Percentiles rank a stretch among this genome's conserved stretches.
phyloP scores from a whole-genome alignment of 371 early-diverging fungal species.

The Mortierella sp. region DNA sequence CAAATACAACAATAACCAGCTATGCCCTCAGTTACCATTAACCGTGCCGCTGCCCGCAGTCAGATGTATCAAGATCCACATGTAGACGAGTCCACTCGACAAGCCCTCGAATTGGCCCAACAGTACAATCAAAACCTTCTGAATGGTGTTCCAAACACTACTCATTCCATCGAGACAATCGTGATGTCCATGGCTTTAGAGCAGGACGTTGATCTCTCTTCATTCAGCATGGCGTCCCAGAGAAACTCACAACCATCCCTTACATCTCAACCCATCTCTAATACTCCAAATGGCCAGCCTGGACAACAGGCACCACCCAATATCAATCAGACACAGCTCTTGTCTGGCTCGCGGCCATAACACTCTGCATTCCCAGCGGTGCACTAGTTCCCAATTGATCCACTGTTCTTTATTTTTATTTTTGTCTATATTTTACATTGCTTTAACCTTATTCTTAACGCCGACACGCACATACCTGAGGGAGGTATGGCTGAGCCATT shows the following conservation, averaged over 20 bases:
- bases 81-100: constrained; percentile 4
- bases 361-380: neutral
- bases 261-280: neutral
- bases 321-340: constrained; percentile 34
- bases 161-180: constrained; percentile 20
- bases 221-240: constrained; percentile 25
- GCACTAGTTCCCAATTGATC: constrained; percentile 8
- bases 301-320: constrained; percentile 6
- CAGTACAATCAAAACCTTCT: constrained; percentile 19
- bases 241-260: too few species aligned
- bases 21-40: constrained; percentile 1
- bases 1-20: neutral
- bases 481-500: constrained; percentile 27
- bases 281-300: neutral
- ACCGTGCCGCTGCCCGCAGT: constrained; percentile 3
- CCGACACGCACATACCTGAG: neutral
- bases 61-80: constrained; percentile 18
- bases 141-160: constrained; percentile 12
- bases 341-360: constrained; percentile 46
- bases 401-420: constrained; percentile 2
- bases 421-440: neutral
- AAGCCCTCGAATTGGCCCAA: constrained; percentile 14
- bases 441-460: neutral
- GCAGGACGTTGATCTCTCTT: constrained; percentile 18
- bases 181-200: constrained; percentile 36